Evolutionary conservation across 2,329 filamentous ascomycete species (phyloP), one percentile per base, ranked within the genome.

Genomic region (Aspergillus hiratsukae): DNA sequence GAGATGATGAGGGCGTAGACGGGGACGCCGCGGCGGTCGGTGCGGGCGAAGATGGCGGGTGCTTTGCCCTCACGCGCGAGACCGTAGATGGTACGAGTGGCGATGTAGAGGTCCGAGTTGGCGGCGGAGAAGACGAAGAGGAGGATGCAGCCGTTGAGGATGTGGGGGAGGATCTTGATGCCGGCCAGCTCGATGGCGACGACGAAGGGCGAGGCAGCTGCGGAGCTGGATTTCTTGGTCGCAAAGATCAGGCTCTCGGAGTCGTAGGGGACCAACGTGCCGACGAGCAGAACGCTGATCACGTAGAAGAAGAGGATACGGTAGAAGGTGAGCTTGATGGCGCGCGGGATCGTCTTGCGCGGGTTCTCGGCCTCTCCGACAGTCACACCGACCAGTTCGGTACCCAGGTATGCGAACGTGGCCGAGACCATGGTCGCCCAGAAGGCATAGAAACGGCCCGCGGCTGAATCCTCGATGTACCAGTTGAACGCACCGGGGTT

Each of bases 241-340:
- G 74, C 72, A 61, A 87, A 86, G 23, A 76, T 73, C 4, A 91
- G 84, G 0, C 83, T 72, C 0, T 61, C 0, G 41, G 82, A 83
- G 78, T 92, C 76, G 78, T 88, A 92, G 1, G 88, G 87, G 3
- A 93, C 87, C 52, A 88, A 80, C 81, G 90, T 89, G 67, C 89
- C 89, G 54, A 93, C 78, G 52, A 92, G 80, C 52, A 93, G 81
- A 37, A 91, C 87, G 23, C 83, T 86, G 57, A 90, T 73, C 65
- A 86, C 81, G 78, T 93, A 93, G 79, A 93, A 93, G 76, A 92
- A 78, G 62, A 90, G 75, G 70, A 93, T 92, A 56, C 89, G 89
- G 78, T 84, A 92, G 74, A 92, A 92, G 63, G 88, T 91, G 51
- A 91, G 80, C 70, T 86, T 88, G 78, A 91, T 91, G 53, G 88